Evolutionary conservation across 306 rosid species (phyloP).

Genomic region (Glycine latifolia): DNA sequence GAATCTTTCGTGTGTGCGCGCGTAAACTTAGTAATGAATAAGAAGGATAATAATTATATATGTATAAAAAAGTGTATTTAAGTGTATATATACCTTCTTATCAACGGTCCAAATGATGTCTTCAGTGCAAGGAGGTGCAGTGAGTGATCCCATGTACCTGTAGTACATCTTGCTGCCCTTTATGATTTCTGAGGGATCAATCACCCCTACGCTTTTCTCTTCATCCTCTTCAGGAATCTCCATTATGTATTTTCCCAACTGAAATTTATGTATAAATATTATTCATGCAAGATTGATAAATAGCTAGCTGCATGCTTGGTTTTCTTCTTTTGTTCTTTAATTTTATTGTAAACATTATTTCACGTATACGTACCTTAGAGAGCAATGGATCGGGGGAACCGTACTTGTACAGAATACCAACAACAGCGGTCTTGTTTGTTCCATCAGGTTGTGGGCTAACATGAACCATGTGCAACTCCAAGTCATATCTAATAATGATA

Average conservation of each 20-base stretch:
- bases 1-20: not conserved
- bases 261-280: constrained; percentile 7
- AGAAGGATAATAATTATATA: not conserved
- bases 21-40: not conserved
- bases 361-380: constrained; percentile 50
- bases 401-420: constrained; percentile 59
- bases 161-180: constrained; percentile 51
- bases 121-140: constrained; percentile 77
- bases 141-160: constrained; percentile 76
- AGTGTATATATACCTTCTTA: constrained; percentile 55
- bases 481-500: constrained; percentile 56
- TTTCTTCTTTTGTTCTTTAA: not conserved
- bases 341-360: not conserved
- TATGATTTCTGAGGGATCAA: constrained; percentile 56
- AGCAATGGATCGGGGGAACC: constrained; percentile 68
- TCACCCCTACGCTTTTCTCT: constrained; percentile 49
- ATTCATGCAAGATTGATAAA: not conserved
- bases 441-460: constrained; percentile 46
- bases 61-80: not conserved
- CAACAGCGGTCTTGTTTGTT: constrained; percentile 56
- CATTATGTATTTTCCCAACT: constrained; percentile 53
- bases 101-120: constrained; percentile 73
- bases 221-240: constrained; percentile 42
- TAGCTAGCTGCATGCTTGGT: not conserved
- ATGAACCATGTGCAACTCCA: constrained; percentile 83